Evolutionary conservation across 164 flowering plant genomes (phyloP).

Genomic region (Annona squamosa): DNA sequence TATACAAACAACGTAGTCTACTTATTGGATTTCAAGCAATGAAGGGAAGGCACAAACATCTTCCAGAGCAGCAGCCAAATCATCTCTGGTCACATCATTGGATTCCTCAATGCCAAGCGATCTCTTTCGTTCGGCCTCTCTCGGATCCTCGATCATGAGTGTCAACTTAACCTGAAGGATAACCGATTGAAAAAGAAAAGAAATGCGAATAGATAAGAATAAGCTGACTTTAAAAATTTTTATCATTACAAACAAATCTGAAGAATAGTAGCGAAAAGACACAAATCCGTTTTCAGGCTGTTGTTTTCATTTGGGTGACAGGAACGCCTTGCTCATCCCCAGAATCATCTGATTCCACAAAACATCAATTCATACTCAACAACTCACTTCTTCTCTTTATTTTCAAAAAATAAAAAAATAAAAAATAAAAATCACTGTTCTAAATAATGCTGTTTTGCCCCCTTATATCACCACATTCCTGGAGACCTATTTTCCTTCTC

Average conservation of each 20-base stretch:
- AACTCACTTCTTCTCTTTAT: no score
- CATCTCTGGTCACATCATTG: slow-evolving; percentile 80
- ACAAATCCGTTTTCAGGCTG: neutral
- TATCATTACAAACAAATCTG: no score
- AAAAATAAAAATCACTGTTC: no score
- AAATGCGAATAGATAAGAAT: neutral
- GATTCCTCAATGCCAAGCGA: slow-evolving; percentile 74
- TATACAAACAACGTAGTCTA: neutral
- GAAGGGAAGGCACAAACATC: slow-evolving; percentile 37
- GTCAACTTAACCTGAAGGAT: slow-evolving; percentile 68
- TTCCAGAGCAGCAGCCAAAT: slow-evolving; percentile 67
- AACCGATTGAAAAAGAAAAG: neutral
- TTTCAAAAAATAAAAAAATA: no score
- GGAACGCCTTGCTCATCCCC: neutral
- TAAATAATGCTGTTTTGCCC: no score
- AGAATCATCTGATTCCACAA: no score
- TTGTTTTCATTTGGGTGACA: neutral
- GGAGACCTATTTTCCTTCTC: no score
- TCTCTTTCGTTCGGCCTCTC: slow-evolving; percentile 80
- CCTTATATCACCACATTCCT: no score
- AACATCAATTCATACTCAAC: no score
- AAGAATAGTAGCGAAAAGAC: neutral
- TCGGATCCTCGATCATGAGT: slow-evolving; percentile 82
- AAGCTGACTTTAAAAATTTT: neutral
- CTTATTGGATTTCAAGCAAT: neutral